A percentile compares a stretch with the other conserved stretches of the same genome.
These are phyloP conservation scores for Nothopassalora personata DNA, from an alignment of 2,329 filamentous ascomycete genomes.

Conservation along the genomic window DNA sequence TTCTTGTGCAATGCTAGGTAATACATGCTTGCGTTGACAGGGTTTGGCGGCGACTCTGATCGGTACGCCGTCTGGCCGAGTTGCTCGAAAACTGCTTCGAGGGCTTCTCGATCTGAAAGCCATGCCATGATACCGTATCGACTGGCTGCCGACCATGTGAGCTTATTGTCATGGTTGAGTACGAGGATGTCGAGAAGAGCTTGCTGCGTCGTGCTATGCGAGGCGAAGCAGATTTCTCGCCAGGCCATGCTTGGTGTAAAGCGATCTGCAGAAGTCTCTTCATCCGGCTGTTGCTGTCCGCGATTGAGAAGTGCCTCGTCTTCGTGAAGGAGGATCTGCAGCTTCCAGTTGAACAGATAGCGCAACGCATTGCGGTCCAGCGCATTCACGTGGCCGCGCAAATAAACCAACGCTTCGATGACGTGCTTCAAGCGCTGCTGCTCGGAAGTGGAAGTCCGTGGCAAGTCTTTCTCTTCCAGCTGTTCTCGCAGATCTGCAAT, in stretches of 20 bases:
- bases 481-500: conserved; percentile 26
- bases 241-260: conserved; percentile 48
- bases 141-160: conserved; percentile 79
- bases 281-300: conserved; percentile 26
- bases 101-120: conserved; percentile 69
- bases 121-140: conserved; percentile 94
- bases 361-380: conserved; percentile 27
- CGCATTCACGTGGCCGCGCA: conserved; percentile 23
- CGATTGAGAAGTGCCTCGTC: conserved; percentile 1
- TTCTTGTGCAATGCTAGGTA: conserved; percentile 89
- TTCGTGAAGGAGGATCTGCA: conserved; percentile 19
- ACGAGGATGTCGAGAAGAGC: conserved; percentile 68
- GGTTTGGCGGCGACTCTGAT: conserved; percentile 78
- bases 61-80: conserved; percentile 92
- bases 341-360: conserved; percentile 32
- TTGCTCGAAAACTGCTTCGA: conserved; percentile 82
- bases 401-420: conserved; percentile 23
- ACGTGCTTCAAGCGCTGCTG: conserved; percentile 24
- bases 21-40: conserved; percentile 82
- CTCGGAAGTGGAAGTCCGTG: conserved; percentile 21
- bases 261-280: conserved; percentile 1
- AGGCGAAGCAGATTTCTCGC: conserved; percentile 80
- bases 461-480: conserved; percentile 48
- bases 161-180: conserved; percentile 68
- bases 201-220: conserved; percentile 66